Evolutionary conservation across 78 protist genomes (phyloP).

Genomic region (Guillardia theta): DNA sequence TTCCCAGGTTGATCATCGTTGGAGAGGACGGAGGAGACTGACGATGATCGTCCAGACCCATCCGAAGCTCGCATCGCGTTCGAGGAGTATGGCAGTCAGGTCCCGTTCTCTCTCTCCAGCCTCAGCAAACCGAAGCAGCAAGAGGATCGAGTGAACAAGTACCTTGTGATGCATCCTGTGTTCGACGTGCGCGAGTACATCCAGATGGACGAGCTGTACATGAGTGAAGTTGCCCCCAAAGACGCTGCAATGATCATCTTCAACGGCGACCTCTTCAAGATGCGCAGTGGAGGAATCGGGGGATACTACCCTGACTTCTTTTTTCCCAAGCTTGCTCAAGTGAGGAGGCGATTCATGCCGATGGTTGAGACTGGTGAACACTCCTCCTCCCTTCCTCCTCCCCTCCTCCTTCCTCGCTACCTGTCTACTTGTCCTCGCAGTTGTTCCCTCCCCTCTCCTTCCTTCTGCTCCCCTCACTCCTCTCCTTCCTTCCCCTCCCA

Average conservation of each 20-base stretch:
- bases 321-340: background rate
- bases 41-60: too few relatives aligned
- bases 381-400: too few relatives aligned
- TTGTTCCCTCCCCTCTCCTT: too few relatives aligned
- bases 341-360: too few relatives aligned
- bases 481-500: too few relatives aligned
- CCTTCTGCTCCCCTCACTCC: too few relatives aligned
- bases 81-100: background rate
- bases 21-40: too few relatives aligned
- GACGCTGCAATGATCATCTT: background rate
- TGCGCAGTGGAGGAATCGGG: background rate
- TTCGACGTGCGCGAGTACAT: conserved; percentile 23
- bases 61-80: background rate
- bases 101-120: background rate
- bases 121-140: background rate
- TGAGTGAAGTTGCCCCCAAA: background rate
- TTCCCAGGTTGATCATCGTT: too few relatives aligned
- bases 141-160: background rate
- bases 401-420: too few relatives aligned
- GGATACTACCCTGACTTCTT: conserved; percentile 21
- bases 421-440: too few relatives aligned
- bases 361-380: too few relatives aligned
- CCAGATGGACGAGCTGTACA: background rate
- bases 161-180: background rate
- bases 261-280: conserved; percentile 15